Evolutionary conservation across 2,329 filamentous ascomycete genomes (phyloP), one percentile per base, ranked within the genome.

Genomic region (Trichophaea hybrida): DNA sequence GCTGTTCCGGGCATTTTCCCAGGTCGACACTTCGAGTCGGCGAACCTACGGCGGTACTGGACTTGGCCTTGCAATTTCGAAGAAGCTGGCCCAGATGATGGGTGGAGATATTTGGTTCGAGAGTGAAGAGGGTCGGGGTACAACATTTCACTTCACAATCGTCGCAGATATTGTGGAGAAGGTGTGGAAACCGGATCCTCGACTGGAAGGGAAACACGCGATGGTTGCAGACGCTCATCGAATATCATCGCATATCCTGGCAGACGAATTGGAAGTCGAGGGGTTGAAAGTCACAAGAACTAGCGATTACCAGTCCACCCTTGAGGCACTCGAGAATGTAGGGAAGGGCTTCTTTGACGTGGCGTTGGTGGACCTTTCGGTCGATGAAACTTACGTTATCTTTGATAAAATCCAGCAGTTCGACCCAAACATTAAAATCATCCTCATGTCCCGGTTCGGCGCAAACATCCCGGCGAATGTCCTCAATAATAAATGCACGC

Each of bases 141-240:
- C 89, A 75, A 85, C 84, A 32, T 98, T 98, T 77, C 93, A 87
- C 77, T 96, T 98, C 74, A 97, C 91, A 12, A 67, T 69, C 52
- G 59, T 67, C 15, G 66, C 64, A 33, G 63, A 62, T 15, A 64
- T 65, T 15, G 65, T 64, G 54, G 65, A 61, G 35, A 66, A 66
- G 37, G 61, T 60, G n/a, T 59, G 63, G 58, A 56, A 63, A 12
- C 51, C 65, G 31, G 67, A 69, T 61, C 67, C 66, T 58, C 58
- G 66, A 54, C 55, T 69, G 31, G 52, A 65, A 17, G 66, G 63
- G 33, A 68, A 66, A 61, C 63, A 60, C n/a, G 63, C 64, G 7
- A 66, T 69, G 37, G 59, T 69, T 61, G 64, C 66, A n/a, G 67
- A 69, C 54, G 66, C 66, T n/a, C 67, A 69, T 60, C 44, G 59